phyloP scores from a whole-genome alignment of 768 basidiomycete species.

The Boletus fagicola region DNA sequence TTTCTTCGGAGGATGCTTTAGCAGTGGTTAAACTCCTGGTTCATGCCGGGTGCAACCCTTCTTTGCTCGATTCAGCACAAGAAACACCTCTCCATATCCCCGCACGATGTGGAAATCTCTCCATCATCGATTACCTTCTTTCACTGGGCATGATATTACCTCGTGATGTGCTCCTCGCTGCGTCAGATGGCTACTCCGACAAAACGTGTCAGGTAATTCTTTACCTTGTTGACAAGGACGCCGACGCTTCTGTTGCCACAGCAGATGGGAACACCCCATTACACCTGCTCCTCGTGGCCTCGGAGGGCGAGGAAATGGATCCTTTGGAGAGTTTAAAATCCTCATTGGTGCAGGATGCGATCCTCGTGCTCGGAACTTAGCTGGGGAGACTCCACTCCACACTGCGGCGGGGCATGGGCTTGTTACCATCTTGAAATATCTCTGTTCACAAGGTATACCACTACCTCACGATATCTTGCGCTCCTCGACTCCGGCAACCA shows the following conservation, averaged over 20 bases:
- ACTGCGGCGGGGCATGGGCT: not conserved
- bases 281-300: not conserved
- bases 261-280: not conserved
- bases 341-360: conserved; percentile 6
- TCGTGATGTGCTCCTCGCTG: not conserved
- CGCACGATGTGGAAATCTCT: not conserved
- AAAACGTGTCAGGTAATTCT: not conserved
- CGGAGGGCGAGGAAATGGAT: not conserved
- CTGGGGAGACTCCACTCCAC: not conserved
- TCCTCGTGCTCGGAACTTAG: not conserved
- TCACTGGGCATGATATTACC: not conserved
- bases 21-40: not conserved
- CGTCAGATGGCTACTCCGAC: no score
- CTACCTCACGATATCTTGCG: not conserved
- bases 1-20: not conserved
- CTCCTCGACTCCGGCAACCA: not conserved
- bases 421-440: not conserved
- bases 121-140: not conserved
- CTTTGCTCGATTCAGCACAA: not conserved
- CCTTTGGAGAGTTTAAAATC: not conserved
- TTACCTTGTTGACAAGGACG: not conserved
- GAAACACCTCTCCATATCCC: not conserved
- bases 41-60: not conserved
- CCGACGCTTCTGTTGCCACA: not conserved
- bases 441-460: not conserved